Conservation (phyloP, 2,329 filamentous ascomycete species). For the Tolypocladium tropicale region DNA sequence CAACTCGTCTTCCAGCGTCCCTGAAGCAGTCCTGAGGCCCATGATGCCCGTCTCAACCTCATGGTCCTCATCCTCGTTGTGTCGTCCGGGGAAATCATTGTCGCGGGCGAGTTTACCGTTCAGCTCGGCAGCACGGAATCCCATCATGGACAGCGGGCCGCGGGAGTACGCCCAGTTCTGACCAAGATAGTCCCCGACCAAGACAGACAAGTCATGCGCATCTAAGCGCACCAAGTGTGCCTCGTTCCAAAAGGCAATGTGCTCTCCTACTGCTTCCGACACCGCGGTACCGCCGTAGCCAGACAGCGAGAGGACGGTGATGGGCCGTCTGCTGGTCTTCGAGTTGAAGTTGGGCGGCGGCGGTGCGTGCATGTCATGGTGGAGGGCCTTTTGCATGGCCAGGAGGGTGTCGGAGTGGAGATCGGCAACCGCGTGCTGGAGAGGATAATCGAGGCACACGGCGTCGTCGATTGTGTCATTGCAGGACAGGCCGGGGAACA, state of each 20-base stretch:
- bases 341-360: slow-evolving; percentile 19
- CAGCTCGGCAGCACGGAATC: slow-evolving; percentile 44
- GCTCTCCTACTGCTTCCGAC: slow-evolving; percentile 44
- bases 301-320: slow-evolving; percentile 25
- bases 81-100: slow-evolving; percentile 23
- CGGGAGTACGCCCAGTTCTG: slow-evolving; percentile 41
- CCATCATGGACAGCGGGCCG: slow-evolving; percentile 42
- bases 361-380: slow-evolving; percentile 16
- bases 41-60: slow-evolving; percentile 21
- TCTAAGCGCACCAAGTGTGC: slow-evolving; percentile 61
- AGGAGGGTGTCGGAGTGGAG: slow-evolving; percentile 22
- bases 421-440: slow-evolving; percentile 24
- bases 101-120: slow-evolving; percentile 42
- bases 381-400: slow-evolving; percentile 16
- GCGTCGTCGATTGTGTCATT: slow-evolving; percentile 18
- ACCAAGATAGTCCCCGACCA: slow-evolving; percentile 61
- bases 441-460: slow-evolving; percentile 19
- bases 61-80: slow-evolving; percentile 22
- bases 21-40: slow-evolving; percentile 15
- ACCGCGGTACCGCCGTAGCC: slow-evolving; percentile 28
- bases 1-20: slow-evolving; percentile 31
- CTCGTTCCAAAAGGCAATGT: slow-evolving; percentile 47
- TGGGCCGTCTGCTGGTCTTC: slow-evolving; percentile 24
- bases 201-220: slow-evolving; percentile 58
- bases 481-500: slow-evolving; percentile 14